Percentiles rank a stretch among this genome's conserved stretches.
These are phyloP conservation scores for Saposhnikovia divaricata DNA, from an alignment of 129 eudicot species.

Conservation along the genomic window DNA sequence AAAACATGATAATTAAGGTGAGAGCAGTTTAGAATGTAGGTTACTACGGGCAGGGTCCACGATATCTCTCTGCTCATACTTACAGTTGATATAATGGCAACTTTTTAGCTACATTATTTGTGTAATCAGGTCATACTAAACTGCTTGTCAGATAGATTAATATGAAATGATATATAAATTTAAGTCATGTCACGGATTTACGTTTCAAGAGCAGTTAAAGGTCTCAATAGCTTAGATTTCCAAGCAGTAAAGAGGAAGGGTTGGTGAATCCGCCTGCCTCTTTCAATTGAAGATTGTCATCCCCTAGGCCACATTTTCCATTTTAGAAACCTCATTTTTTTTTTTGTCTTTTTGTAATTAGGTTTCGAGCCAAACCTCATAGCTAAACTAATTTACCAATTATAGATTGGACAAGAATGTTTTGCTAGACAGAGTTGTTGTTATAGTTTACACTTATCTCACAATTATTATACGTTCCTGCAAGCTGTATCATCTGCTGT, in stretches of 20 bases:
- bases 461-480: not conserved
- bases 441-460: not conserved
- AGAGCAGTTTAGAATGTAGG: not conserved
- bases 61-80: not conserved
- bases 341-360: not conserved
- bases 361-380: not conserved
- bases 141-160: not conserved
- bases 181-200: not conserved
- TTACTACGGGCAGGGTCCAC: not conserved
- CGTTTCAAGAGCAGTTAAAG: not conserved
- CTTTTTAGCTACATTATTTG: not conserved
- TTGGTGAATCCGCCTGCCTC: not conserved
- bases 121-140: not conserved
- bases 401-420: not conserved
- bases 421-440: not conserved
- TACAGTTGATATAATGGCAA: not conserved
- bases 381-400: not conserved
- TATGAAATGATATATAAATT: not conserved
- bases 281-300: not conserved
- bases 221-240: not conserved
- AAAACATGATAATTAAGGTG: not conserved
- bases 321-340: not conserved
- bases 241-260: not conserved
- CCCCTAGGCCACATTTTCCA: not conserved
- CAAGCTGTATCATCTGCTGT: not conserved